Evolutionary conservation across 2,329 filamentous ascomycete species (phyloP), one percentile per base, ranked within the genome.

Genomic region (Talaromyces sp.): DNA sequence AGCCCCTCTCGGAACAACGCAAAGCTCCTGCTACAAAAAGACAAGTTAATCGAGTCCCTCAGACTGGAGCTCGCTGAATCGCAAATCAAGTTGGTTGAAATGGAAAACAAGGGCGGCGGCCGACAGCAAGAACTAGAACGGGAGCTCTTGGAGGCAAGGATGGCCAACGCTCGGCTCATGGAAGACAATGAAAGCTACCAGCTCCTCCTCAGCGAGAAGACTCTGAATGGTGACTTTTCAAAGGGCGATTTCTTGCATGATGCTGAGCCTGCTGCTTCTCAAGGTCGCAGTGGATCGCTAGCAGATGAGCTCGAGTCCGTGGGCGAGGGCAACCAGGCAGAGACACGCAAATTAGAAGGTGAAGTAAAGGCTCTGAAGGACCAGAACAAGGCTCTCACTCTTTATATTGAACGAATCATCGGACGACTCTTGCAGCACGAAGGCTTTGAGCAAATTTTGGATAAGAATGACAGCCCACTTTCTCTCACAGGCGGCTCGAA

Each of bases 381-480:
- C 73, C 89, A 96, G 80, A 98, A 99, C 81, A 98, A 98, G 80
- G 95, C 95, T 31, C 82, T 99, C 68, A 96, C 92, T 26, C 82
- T 98, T 65, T 99, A 99, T 80, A 97, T 99, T 81, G 96, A 98
- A 84, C 96, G 95, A 79, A 98, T 99, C 74, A 96, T 99, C 73
- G 95, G 95, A 74, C 89, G 95, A 60, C 85, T 99, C 51, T 84
- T 99, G 64, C 90, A 96, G 72, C 90, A 97, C 76, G 90, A 96
- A 70, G 93, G 96, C 67, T 98, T 96, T 67, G 93, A 99, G 77
- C 87, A 91, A 64, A 96, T 98, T 63, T 82, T 97, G 46, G 91
- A 96, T 72, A 89, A 91, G 74, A 90, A 89, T 9, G 86, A 86
- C 68, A 77, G 79, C 27, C 69, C 73, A 14, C 63, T 71, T 3